Conservation (phyloP, 208 protist species). For the Acanthamoeba lenticulata region DNA sequence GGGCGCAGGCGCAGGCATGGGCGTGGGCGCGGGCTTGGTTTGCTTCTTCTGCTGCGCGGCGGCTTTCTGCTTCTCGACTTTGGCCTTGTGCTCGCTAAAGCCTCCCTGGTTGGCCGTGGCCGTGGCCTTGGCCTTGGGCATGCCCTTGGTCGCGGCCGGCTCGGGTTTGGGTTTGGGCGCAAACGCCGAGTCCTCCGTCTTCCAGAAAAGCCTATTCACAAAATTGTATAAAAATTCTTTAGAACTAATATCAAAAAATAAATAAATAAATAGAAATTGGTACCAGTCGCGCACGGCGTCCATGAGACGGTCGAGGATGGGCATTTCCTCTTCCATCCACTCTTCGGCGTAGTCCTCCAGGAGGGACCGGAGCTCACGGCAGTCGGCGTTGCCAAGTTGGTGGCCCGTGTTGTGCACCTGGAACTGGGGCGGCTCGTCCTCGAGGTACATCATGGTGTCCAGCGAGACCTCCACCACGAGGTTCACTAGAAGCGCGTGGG, state of each 20-base stretch:
- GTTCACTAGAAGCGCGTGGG: neutral
- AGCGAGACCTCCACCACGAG: neutral
- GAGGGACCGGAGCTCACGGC: neutral
- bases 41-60: neutral
- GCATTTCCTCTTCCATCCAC: neutral
- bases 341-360: slow-evolving; percentile 31
- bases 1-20: neutral
- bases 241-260: neutral
- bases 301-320: neutral
- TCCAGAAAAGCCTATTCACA: neutral
- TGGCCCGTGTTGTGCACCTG: neutral
- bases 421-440: neutral
- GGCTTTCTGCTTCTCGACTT: neutral
- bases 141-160: neutral
- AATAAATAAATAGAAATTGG: neutral
- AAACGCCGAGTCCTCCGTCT: neutral
- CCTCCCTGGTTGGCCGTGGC: neutral
- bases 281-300: slow-evolving; percentile 18
- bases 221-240: neutral
- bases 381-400: neutral
- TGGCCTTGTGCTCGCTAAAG: neutral
- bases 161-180: neutral
- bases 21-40: neutral
- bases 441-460: neutral
- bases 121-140: neutral